phyloP scores from a whole-genome alignment of 495 filamentous ascomycete genomes.

The Penicillium nucicola region DNA sequence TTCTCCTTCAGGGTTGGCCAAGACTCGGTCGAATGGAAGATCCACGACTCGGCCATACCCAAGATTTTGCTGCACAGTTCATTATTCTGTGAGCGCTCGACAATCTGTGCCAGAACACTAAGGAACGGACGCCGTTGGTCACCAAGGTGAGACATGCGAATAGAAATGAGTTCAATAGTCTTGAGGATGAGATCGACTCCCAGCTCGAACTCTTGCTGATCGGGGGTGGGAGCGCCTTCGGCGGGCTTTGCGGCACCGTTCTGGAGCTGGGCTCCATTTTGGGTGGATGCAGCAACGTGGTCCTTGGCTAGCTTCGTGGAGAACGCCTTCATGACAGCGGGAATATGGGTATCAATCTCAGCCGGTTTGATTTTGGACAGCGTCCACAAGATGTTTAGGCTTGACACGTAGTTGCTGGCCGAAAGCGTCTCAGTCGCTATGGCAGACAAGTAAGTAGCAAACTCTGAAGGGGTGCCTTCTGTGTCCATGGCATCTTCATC shows the following conservation, averaged over 20 bases:
- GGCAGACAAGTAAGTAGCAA: conserved; percentile 73
- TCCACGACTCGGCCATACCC: conserved; percentile 91
- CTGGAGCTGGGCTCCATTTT: conserved; percentile 33
- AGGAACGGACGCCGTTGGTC: conserved; percentile 91
- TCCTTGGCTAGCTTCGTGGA: conserved; percentile 91
- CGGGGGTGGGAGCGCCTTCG: conserved; percentile 53
- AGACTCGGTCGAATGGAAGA: conserved; percentile 87
- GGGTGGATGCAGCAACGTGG: conserved; percentile 73
- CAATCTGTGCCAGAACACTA: conserved; percentile 87
- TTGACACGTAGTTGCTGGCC: conserved; percentile 73
- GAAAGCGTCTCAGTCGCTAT: conserved; percentile 80
- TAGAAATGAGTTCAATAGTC: conserved; percentile 84
- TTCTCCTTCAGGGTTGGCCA: conserved; percentile 98
- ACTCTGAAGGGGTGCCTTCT: conserved; percentile 68
- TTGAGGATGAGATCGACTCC: conserved; percentile 88
- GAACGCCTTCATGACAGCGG: conserved; percentile 86
- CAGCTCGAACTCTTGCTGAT: conserved; percentile 75
- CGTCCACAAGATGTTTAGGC: conserved; percentile 89
- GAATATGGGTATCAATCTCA: conserved; percentile 85
- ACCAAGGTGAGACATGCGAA: conserved; percentile 89
- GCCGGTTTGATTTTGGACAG: conserved; percentile 77
- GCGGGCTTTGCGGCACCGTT: conserved; percentile 43
- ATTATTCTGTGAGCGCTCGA: conserved; percentile 87
- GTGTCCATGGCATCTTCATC: conserved; percentile 88
- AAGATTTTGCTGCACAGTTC: conserved; percentile 86